A percentile compares a stretch with the other conserved stretches of the same genome.
Evolutionary conservation across 1,284 basidiomycete species (phyloP).

Genomic region (Xanthoconium separans): DNA sequence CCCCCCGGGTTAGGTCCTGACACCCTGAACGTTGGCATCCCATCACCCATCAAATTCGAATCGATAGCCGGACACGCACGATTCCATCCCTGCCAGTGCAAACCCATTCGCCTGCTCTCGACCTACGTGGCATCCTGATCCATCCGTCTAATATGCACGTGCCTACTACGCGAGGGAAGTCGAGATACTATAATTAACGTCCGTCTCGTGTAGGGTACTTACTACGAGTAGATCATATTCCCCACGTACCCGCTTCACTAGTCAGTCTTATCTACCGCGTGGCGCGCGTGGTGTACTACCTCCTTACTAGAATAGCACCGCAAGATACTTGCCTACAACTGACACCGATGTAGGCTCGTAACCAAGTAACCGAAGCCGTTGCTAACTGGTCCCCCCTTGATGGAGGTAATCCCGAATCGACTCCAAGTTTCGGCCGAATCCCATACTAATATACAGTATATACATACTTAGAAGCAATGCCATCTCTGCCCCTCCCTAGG

Average conservation of each 20-base stretch:
- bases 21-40: neutral
- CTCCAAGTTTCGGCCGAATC: constrained; percentile 15
- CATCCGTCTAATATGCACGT: neutral
- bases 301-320: too few species aligned
- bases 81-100: neutral
- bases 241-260: too few species aligned
- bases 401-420: constrained; percentile 1
- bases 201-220: neutral
- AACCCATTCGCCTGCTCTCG: neutral
- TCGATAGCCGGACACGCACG: neutral
- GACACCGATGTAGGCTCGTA: constrained; percentile 2
- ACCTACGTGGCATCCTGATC: constrained; percentile 1
- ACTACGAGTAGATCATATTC: too few species aligned
- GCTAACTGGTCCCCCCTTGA: neutral
- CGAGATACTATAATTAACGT: constrained; percentile 6
- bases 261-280: neutral
- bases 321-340: neutral
- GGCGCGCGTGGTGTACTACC: neutral
- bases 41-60: neutral
- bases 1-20: too few species aligned
- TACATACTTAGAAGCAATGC: too few species aligned
- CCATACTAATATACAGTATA: neutral
- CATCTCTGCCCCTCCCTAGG: too few species aligned
- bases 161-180: neutral
- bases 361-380: constrained; percentile 12